phyloP scores from a whole-genome alignment of 1,284 basidiomycete species.

The Erythrobasidium hasegawianum region DNA sequence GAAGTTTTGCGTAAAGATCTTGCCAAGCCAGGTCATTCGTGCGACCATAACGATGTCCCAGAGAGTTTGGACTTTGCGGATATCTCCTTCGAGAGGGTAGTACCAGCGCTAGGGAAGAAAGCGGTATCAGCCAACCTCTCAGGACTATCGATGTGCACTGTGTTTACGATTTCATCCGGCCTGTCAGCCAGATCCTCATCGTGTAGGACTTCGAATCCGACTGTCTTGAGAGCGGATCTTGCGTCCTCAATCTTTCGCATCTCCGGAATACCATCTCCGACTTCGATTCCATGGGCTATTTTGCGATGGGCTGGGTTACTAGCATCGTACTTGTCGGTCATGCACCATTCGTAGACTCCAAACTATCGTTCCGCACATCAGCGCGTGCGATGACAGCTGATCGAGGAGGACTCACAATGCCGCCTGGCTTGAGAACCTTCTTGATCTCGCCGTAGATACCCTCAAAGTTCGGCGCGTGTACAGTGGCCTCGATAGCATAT shows the following conservation, averaged over 20 bases:
- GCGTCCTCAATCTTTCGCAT: conserved; percentile 78
- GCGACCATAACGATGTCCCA: conserved; percentile 70
- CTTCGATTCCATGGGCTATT: conserved; percentile 69
- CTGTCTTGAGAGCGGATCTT: conserved; percentile 71
- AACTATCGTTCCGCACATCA: conserved; percentile 57
- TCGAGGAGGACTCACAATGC: conserved; percentile 62
- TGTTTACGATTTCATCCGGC: conserved; percentile 39
- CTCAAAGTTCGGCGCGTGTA: conserved; percentile 92
- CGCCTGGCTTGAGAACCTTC: conserved; percentile 95
- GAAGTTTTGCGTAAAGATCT: conserved; percentile 75
- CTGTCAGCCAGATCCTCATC: conserved; percentile 94
- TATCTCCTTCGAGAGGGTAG: conserved; percentile 46
- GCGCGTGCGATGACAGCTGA: not conserved
- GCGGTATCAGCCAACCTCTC: not conserved
- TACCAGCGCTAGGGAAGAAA: conserved; percentile 38
- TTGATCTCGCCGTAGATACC: conserved; percentile 92
- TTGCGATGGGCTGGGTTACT: conserved; percentile 79
- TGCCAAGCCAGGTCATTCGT: conserved; percentile 85
- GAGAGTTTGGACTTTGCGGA: conserved; percentile 83
- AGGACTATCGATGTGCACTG: not conserved
- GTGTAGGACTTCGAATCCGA: conserved; percentile 84
- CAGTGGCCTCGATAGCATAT: conserved; percentile 89
- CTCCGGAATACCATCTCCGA: conserved; percentile 96
- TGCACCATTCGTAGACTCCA: conserved; percentile 97
- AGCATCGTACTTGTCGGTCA: conserved; percentile 93